Percentiles rank a stretch among this genome's conserved stretches.
phyloP scores from a whole-genome alignment of 2,329 filamentous ascomycete species.

The Neopestalotiopsis sp. region DNA sequence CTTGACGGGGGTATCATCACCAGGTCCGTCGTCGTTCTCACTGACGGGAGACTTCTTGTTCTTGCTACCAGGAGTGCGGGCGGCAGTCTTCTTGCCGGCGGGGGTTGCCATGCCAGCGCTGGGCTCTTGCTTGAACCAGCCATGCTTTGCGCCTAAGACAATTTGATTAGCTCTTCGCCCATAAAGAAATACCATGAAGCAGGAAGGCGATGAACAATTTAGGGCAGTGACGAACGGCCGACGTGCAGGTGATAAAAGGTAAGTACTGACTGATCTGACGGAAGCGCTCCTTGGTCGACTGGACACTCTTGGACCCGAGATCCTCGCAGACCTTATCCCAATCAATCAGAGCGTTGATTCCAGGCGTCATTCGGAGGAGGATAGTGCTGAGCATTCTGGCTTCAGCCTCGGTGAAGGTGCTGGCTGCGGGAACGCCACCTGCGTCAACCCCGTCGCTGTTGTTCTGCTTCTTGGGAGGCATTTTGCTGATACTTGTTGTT shows the following conservation, averaged over 20 bases:
- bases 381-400: background rate
- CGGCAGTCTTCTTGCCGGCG: background rate
- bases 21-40: background rate
- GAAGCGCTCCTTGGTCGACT: background rate
- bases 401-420: background rate
- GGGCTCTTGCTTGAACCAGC: constrained; percentile 5
- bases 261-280: background rate
- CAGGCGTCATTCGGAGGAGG: background rate
- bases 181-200: too few species aligned
- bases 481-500: background rate
- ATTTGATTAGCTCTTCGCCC: background rate
- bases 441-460: background rate
- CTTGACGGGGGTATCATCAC: background rate
- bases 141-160: background rate
- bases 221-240: too few species aligned
- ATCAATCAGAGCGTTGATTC: background rate
- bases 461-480: constrained; percentile 10
- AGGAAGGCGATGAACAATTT: too few species aligned
- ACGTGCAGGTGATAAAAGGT: background rate
- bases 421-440: background rate
- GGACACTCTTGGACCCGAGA: background rate
- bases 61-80: background rate
- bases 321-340: constrained; percentile 6
- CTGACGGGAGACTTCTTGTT: background rate
- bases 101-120: background rate